These are phyloP conservation scores for Streptanthus diversifolius DNA, from an alignment of 345 rosid species.

Conservation along the genomic window DNA sequence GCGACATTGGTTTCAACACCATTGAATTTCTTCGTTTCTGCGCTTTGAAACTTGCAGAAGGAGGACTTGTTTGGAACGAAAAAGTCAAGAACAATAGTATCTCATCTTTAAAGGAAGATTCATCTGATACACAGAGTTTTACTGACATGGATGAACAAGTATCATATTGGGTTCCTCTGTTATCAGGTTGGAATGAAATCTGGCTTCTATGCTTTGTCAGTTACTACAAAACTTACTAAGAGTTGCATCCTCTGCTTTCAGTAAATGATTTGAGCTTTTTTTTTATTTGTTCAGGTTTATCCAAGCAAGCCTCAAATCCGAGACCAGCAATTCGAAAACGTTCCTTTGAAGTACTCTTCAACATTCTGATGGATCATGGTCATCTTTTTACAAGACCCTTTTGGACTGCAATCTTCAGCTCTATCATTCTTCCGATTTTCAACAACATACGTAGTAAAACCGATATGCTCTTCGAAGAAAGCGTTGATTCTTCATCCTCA, in stretches of 20 bases:
- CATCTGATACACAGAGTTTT: conserved; percentile 34
- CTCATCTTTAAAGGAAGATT: conserved; percentile 35
- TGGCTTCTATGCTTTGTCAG: background rate
- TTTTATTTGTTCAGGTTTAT: conserved; percentile 63
- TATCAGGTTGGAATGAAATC: conserved; percentile 52
- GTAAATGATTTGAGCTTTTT: background rate
- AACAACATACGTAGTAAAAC: conserved; percentile 44
- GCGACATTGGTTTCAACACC: conserved; percentile 91
- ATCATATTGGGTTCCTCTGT: conserved; percentile 91
- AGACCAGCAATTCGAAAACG: conserved; percentile 75
- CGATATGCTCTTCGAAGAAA: conserved; percentile 43
- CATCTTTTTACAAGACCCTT: conserved; percentile 75
- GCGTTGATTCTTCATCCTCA: conserved; percentile 38
- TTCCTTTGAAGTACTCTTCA: conserved; percentile 81
- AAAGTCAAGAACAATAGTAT: conserved; percentile 48
- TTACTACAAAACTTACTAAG: background rate
- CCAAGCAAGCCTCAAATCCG: conserved; percentile 75
- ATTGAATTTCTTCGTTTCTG: conserved; percentile 95
- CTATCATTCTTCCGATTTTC: conserved; percentile 66
- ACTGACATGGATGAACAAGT: conserved; percentile 67
- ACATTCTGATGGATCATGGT: conserved; percentile 92
- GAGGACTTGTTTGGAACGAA: conserved; percentile 65
- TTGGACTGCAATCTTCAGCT: conserved; percentile 59
- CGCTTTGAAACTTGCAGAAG: conserved; percentile 87
- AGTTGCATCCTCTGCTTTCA: background rate